phyloP scores from a whole-genome alignment of 2,329 filamentous ascomycete species.

The Monilinia aucupariae region DNA sequence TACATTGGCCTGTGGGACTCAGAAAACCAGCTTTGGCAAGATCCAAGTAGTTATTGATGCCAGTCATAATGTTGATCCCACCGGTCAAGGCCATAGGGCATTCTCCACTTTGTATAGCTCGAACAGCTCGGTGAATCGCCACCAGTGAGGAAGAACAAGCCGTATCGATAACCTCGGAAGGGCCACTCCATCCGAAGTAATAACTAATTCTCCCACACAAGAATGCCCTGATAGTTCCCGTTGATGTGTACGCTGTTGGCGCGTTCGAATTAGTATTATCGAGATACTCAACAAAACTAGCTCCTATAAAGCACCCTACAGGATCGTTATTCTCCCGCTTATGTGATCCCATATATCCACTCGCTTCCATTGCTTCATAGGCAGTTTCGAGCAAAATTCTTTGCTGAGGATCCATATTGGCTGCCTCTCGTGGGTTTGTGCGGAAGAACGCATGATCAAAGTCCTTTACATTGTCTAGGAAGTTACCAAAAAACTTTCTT shows the following conservation, averaged over 20 bases:
- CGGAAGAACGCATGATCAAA: slow-evolving; percentile 22
- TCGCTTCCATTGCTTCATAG: slow-evolving; percentile 17
- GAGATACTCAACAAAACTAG: slow-evolving; percentile 12
- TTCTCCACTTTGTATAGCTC: slow-evolving; percentile 21
- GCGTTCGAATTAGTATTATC: slow-evolving; percentile 15
- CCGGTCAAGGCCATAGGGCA: slow-evolving; percentile 7
- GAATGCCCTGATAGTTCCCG: slow-evolving; percentile 34
- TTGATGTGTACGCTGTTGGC: slow-evolving; percentile 22
- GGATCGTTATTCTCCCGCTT: neutral
- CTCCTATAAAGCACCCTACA: slow-evolving; percentile 21
- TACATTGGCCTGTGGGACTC: neutral
- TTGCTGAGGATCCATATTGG: slow-evolving; percentile 26
- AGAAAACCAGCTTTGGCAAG: neutral
- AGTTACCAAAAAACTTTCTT: slow-evolving; percentile 13
- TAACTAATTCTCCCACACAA: slow-evolving; percentile 40
- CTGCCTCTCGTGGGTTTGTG: slow-evolving; percentile 10
- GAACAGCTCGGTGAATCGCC: slow-evolving; percentile 33
- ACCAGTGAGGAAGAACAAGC: slow-evolving; percentile 38
- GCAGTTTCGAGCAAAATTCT: slow-evolving; percentile 15
- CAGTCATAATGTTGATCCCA: slow-evolving; percentile 1
- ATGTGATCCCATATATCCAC: slow-evolving; percentile 6
- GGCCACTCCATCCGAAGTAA: slow-evolving; percentile 38
- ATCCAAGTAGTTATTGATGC: neutral
- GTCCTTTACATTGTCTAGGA: slow-evolving; percentile 14
- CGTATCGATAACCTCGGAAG: slow-evolving; percentile 37